These are phyloP conservation scores for Cladophialophora carrionii DNA, from an alignment of 2,329 filamentous ascomycete genomes.

Conservation along the genomic window DNA sequence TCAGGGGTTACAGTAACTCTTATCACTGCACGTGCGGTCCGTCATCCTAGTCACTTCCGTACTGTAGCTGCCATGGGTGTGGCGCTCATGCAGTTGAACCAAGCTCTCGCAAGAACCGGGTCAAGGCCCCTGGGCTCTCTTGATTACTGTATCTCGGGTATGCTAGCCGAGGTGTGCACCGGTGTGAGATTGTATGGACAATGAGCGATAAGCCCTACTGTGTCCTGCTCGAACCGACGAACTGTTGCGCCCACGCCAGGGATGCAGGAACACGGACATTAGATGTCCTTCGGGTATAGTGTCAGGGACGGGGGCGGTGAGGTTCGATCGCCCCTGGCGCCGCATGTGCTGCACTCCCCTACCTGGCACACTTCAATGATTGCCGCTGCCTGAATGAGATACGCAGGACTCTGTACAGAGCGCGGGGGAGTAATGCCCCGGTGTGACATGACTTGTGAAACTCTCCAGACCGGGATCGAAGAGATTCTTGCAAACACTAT, in stretches of 20 bases:
- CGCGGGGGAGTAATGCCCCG: background rate
- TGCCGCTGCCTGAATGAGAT: background rate
- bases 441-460: background rate
- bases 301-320: background rate
- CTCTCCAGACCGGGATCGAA: background rate
- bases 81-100: background rate
- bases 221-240: background rate
- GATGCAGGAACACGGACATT: background rate
- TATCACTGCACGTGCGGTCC: background rate
- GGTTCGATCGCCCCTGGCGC: background rate
- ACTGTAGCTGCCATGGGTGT: background rate
- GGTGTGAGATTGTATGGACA: background rate
- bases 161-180: background rate
- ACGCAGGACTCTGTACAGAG: background rate
- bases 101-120: background rate
- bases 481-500: background rate
- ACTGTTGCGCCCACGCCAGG: background rate
- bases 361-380: background rate
- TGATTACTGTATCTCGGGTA: background rate
- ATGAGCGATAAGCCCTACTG: background rate
- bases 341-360: too few species aligned
- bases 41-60: background rate
- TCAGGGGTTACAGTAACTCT: background rate
- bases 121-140: background rate
- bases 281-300: background rate